Conservation (phyloP, 768 basidiomycete genomes). For the Calocybe gangraenosa region DNA sequence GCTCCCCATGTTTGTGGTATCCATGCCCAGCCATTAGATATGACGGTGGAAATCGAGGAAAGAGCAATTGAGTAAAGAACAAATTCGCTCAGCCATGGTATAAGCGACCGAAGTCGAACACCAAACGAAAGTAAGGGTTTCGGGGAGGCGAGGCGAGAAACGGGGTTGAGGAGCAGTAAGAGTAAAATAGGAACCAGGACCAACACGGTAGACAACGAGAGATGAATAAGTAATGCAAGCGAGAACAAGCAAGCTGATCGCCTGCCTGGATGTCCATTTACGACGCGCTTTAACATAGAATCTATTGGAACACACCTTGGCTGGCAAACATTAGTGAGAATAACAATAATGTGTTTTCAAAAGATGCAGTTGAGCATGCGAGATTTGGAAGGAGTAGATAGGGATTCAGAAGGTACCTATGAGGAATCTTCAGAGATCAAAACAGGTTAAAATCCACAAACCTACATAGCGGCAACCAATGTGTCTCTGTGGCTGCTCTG, state of each 20-base stretch:
- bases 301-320: constrained; percentile 41
- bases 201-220: constrained; percentile 68
- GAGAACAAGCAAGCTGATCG: constrained; percentile 53
- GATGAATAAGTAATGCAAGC: constrained; percentile 68
- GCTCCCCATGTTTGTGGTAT: constrained; percentile 80
- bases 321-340: constrained; percentile 67
- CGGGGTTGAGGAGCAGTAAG: constrained; percentile 55
- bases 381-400: constrained; percentile 79
- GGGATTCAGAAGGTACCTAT: constrained; percentile 86
- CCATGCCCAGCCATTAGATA: constrained; percentile 66
- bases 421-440: not conserved
- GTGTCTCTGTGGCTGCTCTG: constrained; percentile 46
- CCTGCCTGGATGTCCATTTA: constrained; percentile 41
- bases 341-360: constrained; percentile 75
- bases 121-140: constrained; percentile 29
- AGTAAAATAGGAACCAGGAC: constrained; percentile 65
- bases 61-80: constrained; percentile 44
- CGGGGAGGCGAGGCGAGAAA: constrained; percentile 69
- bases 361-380: constrained; percentile 75
- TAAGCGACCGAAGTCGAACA: constrained; percentile 21
- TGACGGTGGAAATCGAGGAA: constrained; percentile 46
- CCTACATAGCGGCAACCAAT: constrained; percentile 65
- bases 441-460: constrained; percentile 10
- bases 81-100: constrained; percentile 47
- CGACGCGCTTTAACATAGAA: not conserved